Base-by-base conservation (phyloP, 73 alveolate species). In the Paramecium caudatum region DNA sequence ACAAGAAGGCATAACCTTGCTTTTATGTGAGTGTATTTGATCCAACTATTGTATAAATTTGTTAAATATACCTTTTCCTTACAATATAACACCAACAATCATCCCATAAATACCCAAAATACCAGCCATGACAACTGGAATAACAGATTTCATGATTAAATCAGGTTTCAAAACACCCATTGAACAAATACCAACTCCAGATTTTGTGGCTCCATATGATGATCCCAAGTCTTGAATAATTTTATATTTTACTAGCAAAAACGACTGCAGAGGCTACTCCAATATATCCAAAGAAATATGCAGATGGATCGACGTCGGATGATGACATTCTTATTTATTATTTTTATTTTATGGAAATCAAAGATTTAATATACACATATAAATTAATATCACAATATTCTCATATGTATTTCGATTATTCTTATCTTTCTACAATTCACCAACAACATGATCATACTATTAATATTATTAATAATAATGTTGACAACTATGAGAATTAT, bases 91-190 rank as follows among this genome's bases (percentile, higher is more conserved):
- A 23, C 99, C 99, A 41, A 98, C 98, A 94, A 98, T 98, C 68
- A 98, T 97, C 48, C 99, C 99, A 94, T 98, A 98, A 90, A 98
- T 98, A 84, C 99, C 99, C 94, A 98, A 90, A 91, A 98, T 98
- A 94, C 99, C 99, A 43, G 99, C 99, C 99, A 98, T 98, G 94
- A 98, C 99, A 88, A 98, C 98, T 16, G 99, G 99, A 62, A 98
- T 97, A 94, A 98, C 97, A 78, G 99, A 97, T n/a, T 90, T 94
- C 99, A 98, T 97, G 95, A 98, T 97, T 94, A 97, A 92, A 47
- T 98, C 99, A 45, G 99, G 99, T 81, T 98, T 96, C 93, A 98
- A 91, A 78, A 98, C 99, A 50, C 99, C 99, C 99, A 98, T 98
- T 48, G 99, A 95, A 17, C 99, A 91, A 65, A 98, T 98, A 49